phyloP scores from a whole-genome alignment of 1,139 yeast genomes.

The Geotrichum siamense region DNA sequence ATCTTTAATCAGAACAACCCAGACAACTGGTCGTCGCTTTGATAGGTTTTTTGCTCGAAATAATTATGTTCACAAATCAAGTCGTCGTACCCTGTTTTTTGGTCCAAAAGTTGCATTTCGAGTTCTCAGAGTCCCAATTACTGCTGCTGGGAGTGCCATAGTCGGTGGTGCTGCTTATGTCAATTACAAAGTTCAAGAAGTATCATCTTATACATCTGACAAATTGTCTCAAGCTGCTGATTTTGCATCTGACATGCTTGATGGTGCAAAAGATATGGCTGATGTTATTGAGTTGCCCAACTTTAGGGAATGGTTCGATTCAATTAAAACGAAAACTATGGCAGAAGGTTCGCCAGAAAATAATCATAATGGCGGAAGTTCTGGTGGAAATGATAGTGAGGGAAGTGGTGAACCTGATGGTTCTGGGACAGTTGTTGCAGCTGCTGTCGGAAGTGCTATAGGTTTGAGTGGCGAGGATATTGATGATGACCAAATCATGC shows the following conservation, averaged over 20 bases:
- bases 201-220: constrained; percentile 62
- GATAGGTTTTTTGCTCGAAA: constrained; percentile 4
- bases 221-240: constrained; percentile 50
- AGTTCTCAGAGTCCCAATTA: constrained; percentile 27
- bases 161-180: constrained; percentile 95
- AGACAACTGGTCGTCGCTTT: neutral
- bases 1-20: constrained; percentile 3
- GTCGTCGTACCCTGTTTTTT: constrained; percentile 4
- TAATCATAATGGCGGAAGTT: constrained; percentile 10
- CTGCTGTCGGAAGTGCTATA: constrained; percentile 35
- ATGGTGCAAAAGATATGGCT: constrained; percentile 25
- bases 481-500: constrained; percentile 52
- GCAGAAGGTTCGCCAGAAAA: constrained; percentile 5
- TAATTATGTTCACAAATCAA: neutral
- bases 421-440: constrained; percentile 29
- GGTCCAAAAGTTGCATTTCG: constrained; percentile 10
- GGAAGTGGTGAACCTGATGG: constrained; percentile 29
- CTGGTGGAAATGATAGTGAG: constrained; percentile 19
- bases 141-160: constrained; percentile 79
- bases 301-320: constrained; percentile 22
- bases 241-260: constrained; percentile 43
- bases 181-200: constrained; percentile 86
- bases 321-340: constrained; percentile 13
- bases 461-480: constrained; percentile 30
- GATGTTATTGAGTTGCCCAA: constrained; percentile 25